phyloP scores from a whole-genome alignment of 2,329 filamentous ascomycete genomes.

The Clonostachys byssicola region DNA sequence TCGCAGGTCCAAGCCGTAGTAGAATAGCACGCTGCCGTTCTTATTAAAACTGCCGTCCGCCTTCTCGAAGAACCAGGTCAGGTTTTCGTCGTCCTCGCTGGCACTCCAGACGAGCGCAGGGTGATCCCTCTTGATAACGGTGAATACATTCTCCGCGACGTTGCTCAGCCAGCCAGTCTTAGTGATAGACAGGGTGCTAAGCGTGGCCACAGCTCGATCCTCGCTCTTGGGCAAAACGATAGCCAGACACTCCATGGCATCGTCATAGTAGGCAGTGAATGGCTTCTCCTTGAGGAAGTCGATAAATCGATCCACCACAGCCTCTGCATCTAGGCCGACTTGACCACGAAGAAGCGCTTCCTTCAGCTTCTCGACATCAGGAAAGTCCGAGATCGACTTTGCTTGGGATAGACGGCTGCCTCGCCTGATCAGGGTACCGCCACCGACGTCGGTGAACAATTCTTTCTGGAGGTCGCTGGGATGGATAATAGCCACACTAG shows the following conservation, averaged over 20 bases:
- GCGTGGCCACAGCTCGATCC: slow-evolving; percentile 67
- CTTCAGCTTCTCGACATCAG: slow-evolving; percentile 74
- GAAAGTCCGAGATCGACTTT: slow-evolving; percentile 68
- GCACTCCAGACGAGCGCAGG: slow-evolving; percentile 95
- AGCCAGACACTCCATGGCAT: slow-evolving; percentile 86
- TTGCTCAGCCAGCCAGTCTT: slow-evolving; percentile 94
- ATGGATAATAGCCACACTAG: slow-evolving; percentile 96
- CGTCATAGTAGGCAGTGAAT: slow-evolving; percentile 94
- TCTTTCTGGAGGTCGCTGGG: slow-evolving; percentile 95
- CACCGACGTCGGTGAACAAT: slow-evolving; percentile 92
- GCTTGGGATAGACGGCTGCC: slow-evolving; percentile 84
- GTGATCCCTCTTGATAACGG: slow-evolving; percentile 89
- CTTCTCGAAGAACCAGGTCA: slow-evolving; percentile 98
- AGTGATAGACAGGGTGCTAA: slow-evolving; percentile 88
- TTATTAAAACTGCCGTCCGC: slow-evolving; percentile 86
- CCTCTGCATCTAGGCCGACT: slow-evolving; percentile 74
- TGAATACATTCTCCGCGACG: slow-evolving; percentile 91
- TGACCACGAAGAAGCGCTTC: slow-evolving; percentile 77
- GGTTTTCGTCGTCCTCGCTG: slow-evolving; percentile 90
- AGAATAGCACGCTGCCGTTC: slow-evolving; percentile 89
- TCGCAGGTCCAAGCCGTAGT: slow-evolving; percentile 83
- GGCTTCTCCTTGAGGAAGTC: slow-evolving; percentile 70
- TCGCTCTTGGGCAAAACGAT: slow-evolving; percentile 75
- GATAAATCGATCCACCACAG: slow-evolving; percentile 83
- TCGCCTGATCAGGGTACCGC: slow-evolving; percentile 85